Base-by-base conservation (phyloP, 345 rosid genomes). In the Eucalyptus polybractea region DNA sequence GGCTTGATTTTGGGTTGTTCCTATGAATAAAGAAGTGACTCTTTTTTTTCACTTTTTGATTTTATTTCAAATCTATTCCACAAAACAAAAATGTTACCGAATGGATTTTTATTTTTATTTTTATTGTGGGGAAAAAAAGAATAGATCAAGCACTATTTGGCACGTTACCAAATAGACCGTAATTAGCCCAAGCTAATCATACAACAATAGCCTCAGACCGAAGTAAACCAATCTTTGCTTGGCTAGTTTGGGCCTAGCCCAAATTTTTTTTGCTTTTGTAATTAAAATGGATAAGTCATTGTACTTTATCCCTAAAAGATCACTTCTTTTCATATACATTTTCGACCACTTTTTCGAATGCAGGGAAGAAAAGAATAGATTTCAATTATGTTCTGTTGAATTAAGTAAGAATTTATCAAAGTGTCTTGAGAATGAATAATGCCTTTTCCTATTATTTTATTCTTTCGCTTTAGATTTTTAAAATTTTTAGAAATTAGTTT, bases 111-210 rank as follows among this genome's bases (percentile, higher is more conserved):
- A 7, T 53, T 2, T 53, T 51, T 19, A 7, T 53, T 2, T 53
- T 51, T 19, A 19, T 53, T 53, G 0, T 2, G 0, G 4, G 1
- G 1, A 53, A 53, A 0, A 53, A 53, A 19, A 53, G 0, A 53
- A 19, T 19, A 53, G 5, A 53, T 53, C 1, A 2, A 8, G 5
- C 2, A 53, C 0, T 21, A 0, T 8, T 19, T 7, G 58, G 10
- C 58, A 53, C 10, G 1, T 53, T 53, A 53, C 1, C 5, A 21
- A 53, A 53, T 53, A 21, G 2, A 1, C 0, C 10, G 10, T 53
- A 15, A 8, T 65, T n/a, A 8, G 40, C 40, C 21, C 37, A 14
- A 14, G 11, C 10, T 65, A 1, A 65, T n/a, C 37, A n/a, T 15
- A 65, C 19, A n/a, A n/a, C 3, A n/a, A 5, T 7, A 65, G 21